Percentiles rank a stretch among this genome's conserved stretches.
Evolutionary conservation across 2,329 filamentous ascomycete genomes (phyloP).

Genomic region (Alternaria solani): DNA sequence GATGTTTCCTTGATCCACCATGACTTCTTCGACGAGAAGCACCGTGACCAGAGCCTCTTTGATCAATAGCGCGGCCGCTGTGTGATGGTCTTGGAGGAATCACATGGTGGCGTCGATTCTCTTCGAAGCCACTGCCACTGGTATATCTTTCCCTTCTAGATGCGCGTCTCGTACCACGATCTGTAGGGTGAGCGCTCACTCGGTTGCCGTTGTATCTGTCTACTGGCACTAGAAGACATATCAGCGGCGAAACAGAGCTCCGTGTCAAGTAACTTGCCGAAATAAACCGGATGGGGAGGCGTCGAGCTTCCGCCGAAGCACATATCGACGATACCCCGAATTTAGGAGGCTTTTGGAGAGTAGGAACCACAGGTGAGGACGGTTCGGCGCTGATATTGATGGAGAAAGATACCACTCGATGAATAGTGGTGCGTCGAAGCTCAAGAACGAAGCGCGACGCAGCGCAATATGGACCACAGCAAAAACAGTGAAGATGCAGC

Average conservation of each 20-base stretch:
- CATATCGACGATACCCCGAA: background rate
- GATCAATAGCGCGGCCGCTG: background rate
- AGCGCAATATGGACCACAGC: no score
- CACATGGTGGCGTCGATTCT: background rate
- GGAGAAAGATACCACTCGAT: no score
- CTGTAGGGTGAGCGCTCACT: background rate
- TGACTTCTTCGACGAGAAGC: background rate
- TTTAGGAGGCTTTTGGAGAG: background rate
- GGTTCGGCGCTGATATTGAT: no score
- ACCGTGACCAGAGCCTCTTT: background rate
- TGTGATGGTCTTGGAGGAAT: background rate
- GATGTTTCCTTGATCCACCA: background rate
- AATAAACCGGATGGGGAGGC: background rate
- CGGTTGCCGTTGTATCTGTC: background rate
- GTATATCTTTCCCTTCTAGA: background rate
- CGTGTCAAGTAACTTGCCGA: background rate
- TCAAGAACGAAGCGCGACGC: no score
- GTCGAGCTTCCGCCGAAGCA: background rate
- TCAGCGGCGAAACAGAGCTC: background rate
- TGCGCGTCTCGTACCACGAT: background rate
- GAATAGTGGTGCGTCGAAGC: no score
- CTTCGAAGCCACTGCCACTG: background rate
- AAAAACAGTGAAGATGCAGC: no score
- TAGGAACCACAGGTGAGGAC: no score
- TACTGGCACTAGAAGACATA: background rate